A percentile compares a stretch with the other conserved stretches of the same genome.
Evolutionary conservation across 495 filamentous ascomycete species (phyloP).

Genomic region (Cercophora samala): DNA sequence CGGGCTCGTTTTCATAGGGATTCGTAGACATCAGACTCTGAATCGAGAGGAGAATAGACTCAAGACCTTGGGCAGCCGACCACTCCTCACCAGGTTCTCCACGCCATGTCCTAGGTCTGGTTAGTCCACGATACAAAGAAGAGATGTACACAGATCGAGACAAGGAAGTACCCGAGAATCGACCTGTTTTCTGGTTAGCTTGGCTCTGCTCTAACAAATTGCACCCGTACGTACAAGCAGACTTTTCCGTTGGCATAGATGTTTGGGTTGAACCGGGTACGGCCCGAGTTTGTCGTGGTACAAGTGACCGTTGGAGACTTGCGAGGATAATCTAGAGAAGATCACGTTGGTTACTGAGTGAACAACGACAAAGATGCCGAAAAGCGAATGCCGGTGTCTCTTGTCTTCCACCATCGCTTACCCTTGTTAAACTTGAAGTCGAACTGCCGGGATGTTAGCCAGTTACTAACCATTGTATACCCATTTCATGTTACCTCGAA

Average conservation of each 20-base stretch:
- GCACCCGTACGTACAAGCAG: conserved; percentile 65
- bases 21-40: conserved; percentile 93
- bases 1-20: conserved; percentile 95
- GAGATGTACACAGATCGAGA: conserved; percentile 5
- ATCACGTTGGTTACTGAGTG: background rate
- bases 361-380: background rate
- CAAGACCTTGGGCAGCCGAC: conserved; percentile 92
- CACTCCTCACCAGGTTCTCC: conserved; percentile 88
- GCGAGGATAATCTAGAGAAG: conserved; percentile 71
- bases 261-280: conserved; percentile 92
- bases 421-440: conserved; percentile 64
- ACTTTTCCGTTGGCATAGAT: conserved; percentile 91
- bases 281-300: conserved; percentile 81
- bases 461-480: background rate
- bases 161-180: conserved; percentile 71
- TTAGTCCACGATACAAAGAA: conserved; percentile 25
- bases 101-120: conserved; percentile 75
- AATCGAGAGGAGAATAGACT: conserved; percentile 92
- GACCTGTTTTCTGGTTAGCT: conserved; percentile 51
- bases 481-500: conserved; percentile 63
- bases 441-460: conserved; percentile 50
- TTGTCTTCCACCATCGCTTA: conserved; percentile 25
- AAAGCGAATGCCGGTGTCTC: background rate
- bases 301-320: conserved; percentile 73
- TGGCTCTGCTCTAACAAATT: conserved; percentile 18